These are phyloP conservation scores for Sambucus nigra DNA, from an alignment of 129 eudicot genomes.

Conservation along the genomic window DNA sequence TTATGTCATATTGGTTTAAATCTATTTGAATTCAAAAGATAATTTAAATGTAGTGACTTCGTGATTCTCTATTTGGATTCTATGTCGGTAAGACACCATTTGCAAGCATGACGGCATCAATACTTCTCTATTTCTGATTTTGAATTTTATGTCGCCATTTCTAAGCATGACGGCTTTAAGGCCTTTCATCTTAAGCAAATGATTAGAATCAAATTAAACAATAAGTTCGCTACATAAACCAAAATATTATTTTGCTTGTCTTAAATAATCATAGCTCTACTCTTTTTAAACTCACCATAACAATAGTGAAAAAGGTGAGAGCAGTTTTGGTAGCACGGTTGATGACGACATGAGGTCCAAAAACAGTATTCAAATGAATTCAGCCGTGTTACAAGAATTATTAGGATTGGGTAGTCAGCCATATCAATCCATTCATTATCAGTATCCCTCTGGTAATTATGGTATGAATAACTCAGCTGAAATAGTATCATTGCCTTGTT, in stretches of 20 bases:
- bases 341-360: constrained; percentile 55
- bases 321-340: constrained; percentile 46
- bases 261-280: too few relatives aligned
- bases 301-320: constrained; percentile 53
- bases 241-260: constrained; percentile 15
- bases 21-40: too few relatives aligned
- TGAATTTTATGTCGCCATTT: too few relatives aligned
- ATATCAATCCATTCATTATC: constrained; percentile 24
- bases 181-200: constrained; percentile 59
- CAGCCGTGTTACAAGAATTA: constrained; percentile 40
- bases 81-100: too few relatives aligned
- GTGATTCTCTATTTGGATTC: too few relatives aligned
- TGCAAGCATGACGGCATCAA: too few relatives aligned
- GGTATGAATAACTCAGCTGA: too few relatives aligned
- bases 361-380: constrained; percentile 41
- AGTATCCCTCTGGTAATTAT: constrained; percentile 10
- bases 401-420: constrained; percentile 43
- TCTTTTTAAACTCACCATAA: constrained; percentile 15
- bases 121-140: too few relatives aligned
- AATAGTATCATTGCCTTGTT: too few relatives aligned
- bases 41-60: too few relatives aligned
- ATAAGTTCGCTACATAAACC: constrained; percentile 42
- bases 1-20: too few relatives aligned
- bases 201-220: constrained; percentile 74
- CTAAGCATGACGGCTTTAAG: constrained; percentile 71